Evolutionary conservation across 2,329 filamentous ascomycete species (phyloP), one percentile per base, ranked within the genome.

Genomic region (Raffaelea deltoideospora): DNA sequence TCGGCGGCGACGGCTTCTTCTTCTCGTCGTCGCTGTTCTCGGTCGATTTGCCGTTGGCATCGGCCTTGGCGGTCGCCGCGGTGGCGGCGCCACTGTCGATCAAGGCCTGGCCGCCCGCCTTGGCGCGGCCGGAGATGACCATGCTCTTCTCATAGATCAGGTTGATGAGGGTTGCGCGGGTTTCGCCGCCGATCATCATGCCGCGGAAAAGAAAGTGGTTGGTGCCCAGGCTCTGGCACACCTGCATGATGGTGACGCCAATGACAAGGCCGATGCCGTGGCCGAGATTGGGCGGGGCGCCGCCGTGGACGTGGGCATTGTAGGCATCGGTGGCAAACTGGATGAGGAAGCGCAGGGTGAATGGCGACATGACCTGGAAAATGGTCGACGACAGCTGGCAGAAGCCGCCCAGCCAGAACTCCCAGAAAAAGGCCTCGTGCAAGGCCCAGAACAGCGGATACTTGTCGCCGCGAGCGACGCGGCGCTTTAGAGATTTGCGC

Each of bases 151-250:
- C 83, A 50, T 93, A 96, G 40, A 96, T 85, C 40, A 86, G 60
- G 18, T 81, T 74, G 46, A 95, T 93, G 31, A 96, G 61, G 1
- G 84, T 79, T 1, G 78, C 85, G 52, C 88, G 72, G 8, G 73
- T 62, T 59, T 95, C 79, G 0, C 85, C 90, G 43, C 88, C 90
- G 28, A 92, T 74, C 60, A 92, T 77, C 80, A 94, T 92, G 18
- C 88, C 86, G 18, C 78, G 75, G 50, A 88, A 96, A 50, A 96
- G 79, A 59, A 93, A 95, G 51, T 96, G 88, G 50, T 87, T 92
- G 3, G 77, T 84, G 20, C 75, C 74, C 44, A 93, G 51, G 53
- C 80, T 88, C 56, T 93, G 84, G 10, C 79, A 51, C 17, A 87
- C 66, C 54, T 95, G 87, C 84, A 96, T 90, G 30, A 68, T 55